Conservation (phyloP, 257 asterid species). For the Penstemon barbatus region DNA sequence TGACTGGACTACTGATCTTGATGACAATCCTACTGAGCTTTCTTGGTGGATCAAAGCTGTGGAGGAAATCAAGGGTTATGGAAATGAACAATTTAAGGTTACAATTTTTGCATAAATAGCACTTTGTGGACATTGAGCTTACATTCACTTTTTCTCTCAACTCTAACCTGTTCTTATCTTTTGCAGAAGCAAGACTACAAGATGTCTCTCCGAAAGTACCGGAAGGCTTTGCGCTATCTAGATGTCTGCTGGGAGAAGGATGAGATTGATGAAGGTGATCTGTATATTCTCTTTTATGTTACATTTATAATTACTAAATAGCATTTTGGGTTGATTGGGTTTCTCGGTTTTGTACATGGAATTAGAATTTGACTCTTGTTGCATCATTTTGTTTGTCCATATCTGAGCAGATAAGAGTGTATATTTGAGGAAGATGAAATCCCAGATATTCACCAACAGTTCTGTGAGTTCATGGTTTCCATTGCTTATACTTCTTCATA, state of each 20-base stretch:
- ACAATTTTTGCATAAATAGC: neutral
- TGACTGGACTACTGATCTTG: slow-evolving; percentile 95
- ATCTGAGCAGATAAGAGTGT: slow-evolving; percentile 57
- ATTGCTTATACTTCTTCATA: neutral
- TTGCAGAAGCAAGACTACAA: slow-evolving; percentile 93
- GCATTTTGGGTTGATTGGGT: neutral
- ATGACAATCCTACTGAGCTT: slow-evolving; percentile 60
- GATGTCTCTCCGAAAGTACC: slow-evolving; percentile 93
- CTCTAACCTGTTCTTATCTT: slow-evolving; percentile 16
- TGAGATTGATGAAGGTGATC: slow-evolving; percentile 83
- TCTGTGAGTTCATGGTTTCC: slow-evolving; percentile 65
- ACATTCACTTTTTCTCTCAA: neutral
- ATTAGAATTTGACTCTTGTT: slow-evolving; percentile 16
- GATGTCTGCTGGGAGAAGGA: slow-evolving; percentile 98
- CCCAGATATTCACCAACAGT: slow-evolving; percentile 89
- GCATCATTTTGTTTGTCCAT: neutral
- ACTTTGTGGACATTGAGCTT: slow-evolving; percentile 5
- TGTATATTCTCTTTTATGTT: slow-evolving; percentile 7
- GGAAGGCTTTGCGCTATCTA: slow-evolving; percentile 93
- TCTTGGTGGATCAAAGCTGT: slow-evolving; percentile 89
- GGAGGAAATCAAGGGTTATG: slow-evolving; percentile 71
- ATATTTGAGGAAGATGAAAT: slow-evolving; percentile 72
- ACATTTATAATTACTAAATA: neutral
- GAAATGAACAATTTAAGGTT: slow-evolving; percentile 92
- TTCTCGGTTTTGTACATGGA: neutral